phyloP scores from a whole-genome alignment of 176 grass and related monocot genomes.

The Thalia dealbata region DNA sequence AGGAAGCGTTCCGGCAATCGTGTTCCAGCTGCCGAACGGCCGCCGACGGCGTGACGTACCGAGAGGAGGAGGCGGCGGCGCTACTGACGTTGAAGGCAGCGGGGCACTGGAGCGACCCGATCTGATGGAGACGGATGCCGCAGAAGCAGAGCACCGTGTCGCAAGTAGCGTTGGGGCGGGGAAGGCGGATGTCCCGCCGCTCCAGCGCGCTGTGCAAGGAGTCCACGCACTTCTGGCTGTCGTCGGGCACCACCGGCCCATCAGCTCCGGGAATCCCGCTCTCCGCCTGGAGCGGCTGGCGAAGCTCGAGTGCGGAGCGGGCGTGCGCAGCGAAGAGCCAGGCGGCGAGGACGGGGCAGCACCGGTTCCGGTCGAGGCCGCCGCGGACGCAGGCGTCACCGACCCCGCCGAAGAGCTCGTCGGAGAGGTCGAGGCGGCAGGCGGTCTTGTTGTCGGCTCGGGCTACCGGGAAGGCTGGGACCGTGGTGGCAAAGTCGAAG shows the following conservation, averaged over 20 bases:
- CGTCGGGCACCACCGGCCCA: constrained; percentile 82
- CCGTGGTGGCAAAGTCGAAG: constrained; percentile 25
- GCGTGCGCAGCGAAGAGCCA: constrained; percentile 99
- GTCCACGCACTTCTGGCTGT: constrained; percentile 93
- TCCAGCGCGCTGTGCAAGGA: constrained; percentile 66
- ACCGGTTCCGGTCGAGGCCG: constrained; percentile 72
- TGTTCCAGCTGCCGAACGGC: constrained; percentile 66
- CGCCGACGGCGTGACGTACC: constrained; percentile 78
- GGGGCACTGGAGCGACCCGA: constrained; percentile 88
- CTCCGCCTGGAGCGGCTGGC: constrained; percentile 25
- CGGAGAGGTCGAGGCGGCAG: constrained; percentile 82
- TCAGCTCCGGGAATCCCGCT: constrained; percentile 26
- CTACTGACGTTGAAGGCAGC: constrained; percentile 57
- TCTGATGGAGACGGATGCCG: constrained; percentile 96
- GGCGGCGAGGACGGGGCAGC: constrained; percentile 92
- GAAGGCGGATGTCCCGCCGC: constrained; percentile 46
- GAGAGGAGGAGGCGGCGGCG: constrained; percentile 6
- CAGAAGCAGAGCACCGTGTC: constrained; percentile 95
- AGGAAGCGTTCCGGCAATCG: constrained; percentile 91
- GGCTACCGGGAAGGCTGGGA: constrained; percentile 42
- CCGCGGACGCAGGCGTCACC: constrained; percentile 68
- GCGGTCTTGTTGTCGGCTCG: constrained; percentile 18
- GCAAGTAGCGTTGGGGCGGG: constrained; percentile 65
- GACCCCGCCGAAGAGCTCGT: constrained; percentile 95
- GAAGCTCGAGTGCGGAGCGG: constrained; percentile 62